phyloP scores from a whole-genome alignment of 441 rosid species.

The Syzygium syzygioides region DNA sequence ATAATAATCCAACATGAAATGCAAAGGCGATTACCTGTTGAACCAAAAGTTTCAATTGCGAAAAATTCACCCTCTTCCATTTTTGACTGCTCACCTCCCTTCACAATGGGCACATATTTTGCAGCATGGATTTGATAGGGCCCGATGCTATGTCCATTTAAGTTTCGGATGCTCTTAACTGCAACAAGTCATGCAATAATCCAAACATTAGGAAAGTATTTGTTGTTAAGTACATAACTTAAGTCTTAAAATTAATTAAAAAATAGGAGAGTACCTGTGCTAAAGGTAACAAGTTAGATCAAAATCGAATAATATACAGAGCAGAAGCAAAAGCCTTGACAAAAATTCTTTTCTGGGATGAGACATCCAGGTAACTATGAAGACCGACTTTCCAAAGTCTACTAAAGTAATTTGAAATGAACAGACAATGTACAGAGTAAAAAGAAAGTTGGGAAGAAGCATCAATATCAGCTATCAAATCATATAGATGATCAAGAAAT shows the following conservation, averaged over 20 bases:
- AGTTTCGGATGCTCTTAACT: constrained; percentile 91
- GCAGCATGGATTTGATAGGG: constrained; percentile 94
- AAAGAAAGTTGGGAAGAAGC: background rate
- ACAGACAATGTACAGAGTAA: background rate
- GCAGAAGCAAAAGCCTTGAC: background rate
- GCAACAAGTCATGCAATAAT: background rate
- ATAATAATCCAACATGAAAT: background rate
- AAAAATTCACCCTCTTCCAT: constrained; percentile 99
- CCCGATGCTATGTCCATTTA: constrained; percentile 94
- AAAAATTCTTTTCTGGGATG: background rate
- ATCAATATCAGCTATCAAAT: background rate
- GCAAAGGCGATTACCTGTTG: constrained; percentile 54
- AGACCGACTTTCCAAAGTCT: background rate
- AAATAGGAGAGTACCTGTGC: background rate
- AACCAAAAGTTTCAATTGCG: constrained; percentile 94
- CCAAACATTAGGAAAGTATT: background rate
- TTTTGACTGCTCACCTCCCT: constrained; percentile 97
- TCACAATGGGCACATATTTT: constrained; percentile 91
- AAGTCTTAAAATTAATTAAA: background rate
- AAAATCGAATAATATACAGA: background rate
- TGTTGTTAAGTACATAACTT: background rate
- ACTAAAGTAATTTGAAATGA: background rate
- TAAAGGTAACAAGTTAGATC: background rate
- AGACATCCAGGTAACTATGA: background rate
- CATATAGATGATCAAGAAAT: background rate